Base-by-base conservation (phyloP, 345 rosid species). In the Salix koriyanagi region DNA sequence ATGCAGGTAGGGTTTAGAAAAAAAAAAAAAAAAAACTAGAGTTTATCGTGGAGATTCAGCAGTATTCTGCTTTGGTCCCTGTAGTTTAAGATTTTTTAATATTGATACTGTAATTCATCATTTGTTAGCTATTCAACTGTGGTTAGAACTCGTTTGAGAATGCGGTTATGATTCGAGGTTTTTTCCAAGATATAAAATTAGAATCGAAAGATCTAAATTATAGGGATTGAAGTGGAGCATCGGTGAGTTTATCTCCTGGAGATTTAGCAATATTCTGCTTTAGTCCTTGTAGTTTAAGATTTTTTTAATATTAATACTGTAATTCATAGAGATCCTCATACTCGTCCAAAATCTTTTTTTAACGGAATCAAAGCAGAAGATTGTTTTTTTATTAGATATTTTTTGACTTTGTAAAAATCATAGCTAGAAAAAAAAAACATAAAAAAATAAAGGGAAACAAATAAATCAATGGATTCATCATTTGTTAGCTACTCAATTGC, bases 401-500 rank as follows among this genome's bases (percentile, higher is more conserved):
- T 6, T 54, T 54, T 21, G 8, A 18, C 2, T 19, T 7, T 6
- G 2, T 39, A 0, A 21, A 50, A 18, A 54, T 1, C 61, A 21
- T 8, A 5, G 2, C 34, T 0, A 32, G 34, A n/a, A 56, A n/a
- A n/a, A 56, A n/a, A 56, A 2, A 9, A 54, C 7, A 2, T 2
- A 39, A 41, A 21, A 19, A 21, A 56, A 2, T 7, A 11, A 56
- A 7, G 3, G 10, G 3, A 1, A 21, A 8, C 50, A 13, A 44
- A 13, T 4, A 10, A 30, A 30, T 6, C 0, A n/a, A 8, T 56
- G 1, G 58, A 56, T 23, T 7, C 1, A 21, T 0, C 13, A 56
- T n/a, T 7, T 8, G 13, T 56, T 50, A n/a, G 0, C 26, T 8
- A 56, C 0, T 56, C 2, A n/a, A 21, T 1, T 0, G 26, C 0